Evolutionary conservation across 179 eudicot species (phyloP), one percentile per base, ranked within the genome.

Genomic region (Corrigiola litoralis): DNA sequence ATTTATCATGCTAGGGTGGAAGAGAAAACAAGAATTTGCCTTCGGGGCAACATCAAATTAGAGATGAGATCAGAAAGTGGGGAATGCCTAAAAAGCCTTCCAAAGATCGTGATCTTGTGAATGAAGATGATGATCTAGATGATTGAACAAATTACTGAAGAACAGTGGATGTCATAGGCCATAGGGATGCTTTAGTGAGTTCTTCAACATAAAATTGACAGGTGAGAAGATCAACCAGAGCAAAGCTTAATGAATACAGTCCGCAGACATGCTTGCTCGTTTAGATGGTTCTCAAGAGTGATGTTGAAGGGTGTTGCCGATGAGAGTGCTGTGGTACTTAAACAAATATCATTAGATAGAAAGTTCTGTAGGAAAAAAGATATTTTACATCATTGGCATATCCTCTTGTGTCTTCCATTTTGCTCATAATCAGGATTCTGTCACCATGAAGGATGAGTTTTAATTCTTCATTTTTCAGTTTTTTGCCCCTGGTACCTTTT

Each of bases 21-120:
- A 47, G 42, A 36, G 64, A 64, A 51, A 80, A 69, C 63, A 50
- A 46, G 67, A 80, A 87, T 48, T 61, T 85, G 40, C 96, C 89
- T 25, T 75, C 83, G 42, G 72, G 77, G 34, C 55, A 77, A 31
- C 77, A 80, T 32, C 67, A 71, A 12, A 71, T 79, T 3, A 73
- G 73, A 59, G 73, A 84, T 72, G 83, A 85, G 64, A 71, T 84
- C 56, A 58, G 55, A 27, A 82, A 74, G 2, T 89, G 88, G 95
- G 72, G 67, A 51, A 66, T 71, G 57, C 80, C 80, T 50, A 49
- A 50, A 64, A 75, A 80, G 77, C 81, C 82, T 57, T 55, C 58
- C 14, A 62, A 34, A 56, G 82, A 87, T 68, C 54, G 52, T 36
- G 82, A 85, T 47, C 59, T 57, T 50, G 64, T 56, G 66, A 75